Conservation (phyloP, 305 asterid genomes). For the Ajuga reptans region DNA sequence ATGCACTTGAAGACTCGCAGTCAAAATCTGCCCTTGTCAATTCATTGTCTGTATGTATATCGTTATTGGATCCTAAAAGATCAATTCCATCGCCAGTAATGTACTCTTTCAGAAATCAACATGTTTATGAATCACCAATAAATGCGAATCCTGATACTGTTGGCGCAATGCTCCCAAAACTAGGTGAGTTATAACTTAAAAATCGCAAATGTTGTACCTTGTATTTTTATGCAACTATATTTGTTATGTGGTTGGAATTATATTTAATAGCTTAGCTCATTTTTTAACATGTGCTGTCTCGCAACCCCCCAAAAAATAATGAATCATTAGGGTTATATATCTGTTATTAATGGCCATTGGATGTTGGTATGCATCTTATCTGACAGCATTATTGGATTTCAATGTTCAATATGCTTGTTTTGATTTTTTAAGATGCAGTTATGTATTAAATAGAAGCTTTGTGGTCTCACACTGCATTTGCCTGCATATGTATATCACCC, state of each 20-base stretch:
- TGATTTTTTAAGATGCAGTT: slow-evolving; percentile 1
- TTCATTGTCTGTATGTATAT: slow-evolving; percentile 79
- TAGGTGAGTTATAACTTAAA: slow-evolving; percentile 38
- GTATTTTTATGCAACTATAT: neutral
- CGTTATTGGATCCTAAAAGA: slow-evolving; percentile 86
- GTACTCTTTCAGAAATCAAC: slow-evolving; percentile 78
- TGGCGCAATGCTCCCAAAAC: slow-evolving; percentile 88
- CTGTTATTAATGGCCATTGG: neutral
- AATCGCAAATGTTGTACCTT: neutral
- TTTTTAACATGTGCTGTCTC: no score
- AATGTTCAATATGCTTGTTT: slow-evolving; percentile 6
- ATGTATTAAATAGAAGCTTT: neutral
- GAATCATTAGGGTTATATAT: neutral
- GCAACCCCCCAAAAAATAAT: no score
- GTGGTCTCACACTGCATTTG: neutral
- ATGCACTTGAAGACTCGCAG: slow-evolving; percentile 74
- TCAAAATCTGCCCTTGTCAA: slow-evolving; percentile 80
- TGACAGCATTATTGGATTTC: neutral
- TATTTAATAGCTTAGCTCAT: neutral
- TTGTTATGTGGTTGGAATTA: slow-evolving; percentile 8
- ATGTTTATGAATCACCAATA: slow-evolving; percentile 56
- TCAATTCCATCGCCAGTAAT: slow-evolving; percentile 59
- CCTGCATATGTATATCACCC: neutral
- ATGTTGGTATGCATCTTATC: neutral
- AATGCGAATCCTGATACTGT: slow-evolving; percentile 72